phyloP scores from a whole-genome alignment of 2,329 filamentous ascomycete genomes.

The Arthroderma sp. region DNA sequence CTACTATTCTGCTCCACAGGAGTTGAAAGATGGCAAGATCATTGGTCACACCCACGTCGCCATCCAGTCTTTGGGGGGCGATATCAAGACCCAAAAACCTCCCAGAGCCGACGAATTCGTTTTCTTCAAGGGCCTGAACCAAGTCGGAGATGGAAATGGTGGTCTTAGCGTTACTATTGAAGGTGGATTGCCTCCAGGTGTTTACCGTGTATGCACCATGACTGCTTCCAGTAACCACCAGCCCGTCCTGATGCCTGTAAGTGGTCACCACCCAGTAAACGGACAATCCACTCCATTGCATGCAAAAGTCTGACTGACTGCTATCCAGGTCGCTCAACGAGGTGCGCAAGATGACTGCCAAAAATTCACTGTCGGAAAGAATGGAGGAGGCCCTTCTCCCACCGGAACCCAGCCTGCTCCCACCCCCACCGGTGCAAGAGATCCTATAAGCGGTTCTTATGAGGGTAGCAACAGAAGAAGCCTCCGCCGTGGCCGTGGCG shows the following conservation, averaged over 20 bases:
- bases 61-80: slow-evolving; percentile 34
- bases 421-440: too few relatives aligned
- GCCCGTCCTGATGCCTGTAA: slow-evolving; percentile 42
- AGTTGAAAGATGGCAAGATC: slow-evolving; percentile 30
- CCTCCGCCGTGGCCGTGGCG: too few relatives aligned
- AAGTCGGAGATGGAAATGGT: slow-evolving; percentile 36
- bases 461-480: too few relatives aligned
- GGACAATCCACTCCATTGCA: background rate
- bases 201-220: slow-evolving; percentile 42
- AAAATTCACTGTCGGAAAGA: slow-evolving; percentile 31
- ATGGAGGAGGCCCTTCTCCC: background rate
- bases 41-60: slow-evolving; percentile 32
- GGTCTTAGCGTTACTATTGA: slow-evolving; percentile 32
- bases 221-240: slow-evolving; percentile 41
- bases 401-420: too few relatives aligned
- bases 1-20: slow-evolving; percentile 44
- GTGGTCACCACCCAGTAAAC: slow-evolving; percentile 1
- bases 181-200: slow-evolving; percentile 35
- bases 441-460: too few relatives aligned
- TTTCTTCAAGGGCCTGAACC: slow-evolving; percentile 48
- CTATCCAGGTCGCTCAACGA: slow-evolving; percentile 34
- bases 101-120: slow-evolving; percentile 34
- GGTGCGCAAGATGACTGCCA: slow-evolving; percentile 41
- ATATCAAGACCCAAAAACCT: slow-evolving; percentile 24
- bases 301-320: background rate